phyloP scores from a whole-genome alignment of 2,329 filamentous ascomycete species.

The Thermomyces lanuginosus region DNA sequence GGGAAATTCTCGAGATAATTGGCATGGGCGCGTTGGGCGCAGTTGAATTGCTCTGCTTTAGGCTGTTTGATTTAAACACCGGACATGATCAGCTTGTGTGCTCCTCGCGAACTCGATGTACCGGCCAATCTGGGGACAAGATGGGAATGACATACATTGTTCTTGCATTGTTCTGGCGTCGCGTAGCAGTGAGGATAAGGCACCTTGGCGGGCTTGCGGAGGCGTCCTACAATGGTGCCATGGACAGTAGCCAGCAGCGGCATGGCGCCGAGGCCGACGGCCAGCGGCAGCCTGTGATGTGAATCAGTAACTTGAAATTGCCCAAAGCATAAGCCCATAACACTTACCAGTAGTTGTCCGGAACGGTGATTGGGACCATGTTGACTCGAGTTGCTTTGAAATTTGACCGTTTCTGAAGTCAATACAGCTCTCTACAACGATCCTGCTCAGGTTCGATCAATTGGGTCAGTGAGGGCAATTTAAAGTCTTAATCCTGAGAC shows the following conservation, averaged over 20 bases:
- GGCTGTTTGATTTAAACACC: conserved; percentile 13
- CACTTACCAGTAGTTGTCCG: conserved; percentile 34
- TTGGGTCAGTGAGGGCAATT: no score
- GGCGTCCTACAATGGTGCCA: conserved; percentile 27
- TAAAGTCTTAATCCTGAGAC: no score
- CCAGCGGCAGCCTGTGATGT: conserved; percentile 32
- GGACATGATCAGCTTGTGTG: no score
- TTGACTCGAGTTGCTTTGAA: conserved; percentile 7
- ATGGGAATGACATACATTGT: conserved; percentile 22
- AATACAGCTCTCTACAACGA: no score
- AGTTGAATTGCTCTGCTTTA: conserved; percentile 33
- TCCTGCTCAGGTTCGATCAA: no score
- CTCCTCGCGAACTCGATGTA: no score
- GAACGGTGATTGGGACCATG: conserved; percentile 29
- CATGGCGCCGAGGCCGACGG: conserved; percentile 38
- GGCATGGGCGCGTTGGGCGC: conserved; percentile 40
- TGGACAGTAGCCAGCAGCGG: conserved; percentile 38
- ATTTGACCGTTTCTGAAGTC: no score
- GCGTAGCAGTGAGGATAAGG: conserved; percentile 45
- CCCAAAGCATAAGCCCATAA: not conserved
- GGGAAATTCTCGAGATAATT: conserved; percentile 45
- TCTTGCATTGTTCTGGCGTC: conserved; percentile 36
- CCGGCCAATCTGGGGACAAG: no score
- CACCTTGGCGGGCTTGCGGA: conserved; percentile 38
- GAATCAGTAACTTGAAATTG: not conserved